These are phyloP conservation scores for Digitaria exilis DNA, from an alignment of 202 grass and related monocot genomes.

Conservation along the genomic window DNA sequence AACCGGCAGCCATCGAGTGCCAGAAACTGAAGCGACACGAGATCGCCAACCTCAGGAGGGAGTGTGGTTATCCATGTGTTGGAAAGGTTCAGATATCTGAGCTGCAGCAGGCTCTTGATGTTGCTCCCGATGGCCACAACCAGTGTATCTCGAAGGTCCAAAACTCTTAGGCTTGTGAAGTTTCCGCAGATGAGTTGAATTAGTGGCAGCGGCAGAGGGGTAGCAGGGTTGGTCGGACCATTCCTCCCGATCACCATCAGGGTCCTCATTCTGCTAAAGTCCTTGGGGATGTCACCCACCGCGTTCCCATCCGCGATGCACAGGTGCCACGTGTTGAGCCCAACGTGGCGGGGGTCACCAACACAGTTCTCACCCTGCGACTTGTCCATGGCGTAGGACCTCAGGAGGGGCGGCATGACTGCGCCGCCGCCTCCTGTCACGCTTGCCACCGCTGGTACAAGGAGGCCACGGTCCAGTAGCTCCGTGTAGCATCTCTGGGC, in stretches of 20 bases:
- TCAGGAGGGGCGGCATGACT: slow-evolving; percentile 40
- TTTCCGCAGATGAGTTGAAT: slow-evolving; percentile 28
- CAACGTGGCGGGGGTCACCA: slow-evolving; percentile 21
- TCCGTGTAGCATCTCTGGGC: slow-evolving; percentile 41
- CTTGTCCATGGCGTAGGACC: slow-evolving; percentile 36
- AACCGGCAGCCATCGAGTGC: slow-evolving; percentile 37
- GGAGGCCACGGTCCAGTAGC: slow-evolving; percentile 39
- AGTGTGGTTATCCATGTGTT: slow-evolving; percentile 25
- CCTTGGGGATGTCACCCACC: slow-evolving; percentile 22
- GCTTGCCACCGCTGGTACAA: too few relatives aligned
- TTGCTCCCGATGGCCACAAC: slow-evolving; percentile 25
- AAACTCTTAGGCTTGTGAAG: slow-evolving; percentile 39
- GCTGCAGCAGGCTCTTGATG: slow-evolving; percentile 27
- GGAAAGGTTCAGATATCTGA: slow-evolving; percentile 61
- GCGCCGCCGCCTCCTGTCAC: slow-evolving; percentile 32
- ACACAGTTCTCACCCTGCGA: slow-evolving; percentile 37
- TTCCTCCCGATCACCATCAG: slow-evolving; percentile 38
- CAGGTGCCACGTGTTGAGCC: slow-evolving; percentile 18
- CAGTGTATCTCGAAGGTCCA: slow-evolving; percentile 46
- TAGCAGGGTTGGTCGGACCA: too few relatives aligned
- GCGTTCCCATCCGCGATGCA: slow-evolving; percentile 10
- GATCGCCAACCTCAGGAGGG: slow-evolving; percentile 26
- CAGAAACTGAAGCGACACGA: slow-evolving; percentile 42
- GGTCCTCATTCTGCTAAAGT: slow-evolving; percentile 38
- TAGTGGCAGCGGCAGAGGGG: too few relatives aligned